These are phyloP conservation scores for Stephanocyclus meneghinianus DNA, from an alignment of 352 stramenopile species.

Conservation along the genomic window DNA sequence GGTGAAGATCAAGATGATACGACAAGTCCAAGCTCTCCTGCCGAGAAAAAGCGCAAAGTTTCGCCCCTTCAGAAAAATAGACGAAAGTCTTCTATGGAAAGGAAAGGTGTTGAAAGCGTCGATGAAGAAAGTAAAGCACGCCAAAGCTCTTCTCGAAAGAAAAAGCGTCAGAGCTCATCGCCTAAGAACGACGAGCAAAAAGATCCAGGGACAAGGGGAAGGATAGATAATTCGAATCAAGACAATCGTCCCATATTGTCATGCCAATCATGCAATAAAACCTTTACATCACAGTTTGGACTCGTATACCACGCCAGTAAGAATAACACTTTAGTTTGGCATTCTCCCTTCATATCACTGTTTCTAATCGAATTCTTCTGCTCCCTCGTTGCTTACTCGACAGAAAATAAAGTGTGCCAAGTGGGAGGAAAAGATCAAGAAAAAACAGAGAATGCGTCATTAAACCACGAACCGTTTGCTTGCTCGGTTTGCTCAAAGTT, in stretches of 20 bases:
- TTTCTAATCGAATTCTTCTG: not conserved
- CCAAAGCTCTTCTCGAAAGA: not conserved
- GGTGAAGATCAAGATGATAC: no score
- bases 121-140: not conserved
- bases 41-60: not conserved
- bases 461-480: not conserved
- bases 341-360: not conserved
- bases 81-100: not conserved
- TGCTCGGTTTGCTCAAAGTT: constrained; percentile 7
- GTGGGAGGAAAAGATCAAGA: not conserved
- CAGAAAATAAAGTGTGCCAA: not conserved
- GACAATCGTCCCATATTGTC: not conserved
- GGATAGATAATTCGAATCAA: not conserved
- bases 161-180: not conserved
- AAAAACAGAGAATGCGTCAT: not conserved
- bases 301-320: not conserved
- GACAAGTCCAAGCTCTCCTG: not conserved
- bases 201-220: not conserved
- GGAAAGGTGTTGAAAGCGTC: not conserved
- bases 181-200: not conserved
- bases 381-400: not conserved
- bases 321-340: not conserved
- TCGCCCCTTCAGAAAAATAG: no score
- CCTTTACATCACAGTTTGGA: not conserved
- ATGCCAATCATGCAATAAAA: not conserved